Evolutionary conservation across 176 grass and related monocot species (phyloP), one percentile per base, ranked within the genome.

Genomic region (Avena sativa): DNA sequence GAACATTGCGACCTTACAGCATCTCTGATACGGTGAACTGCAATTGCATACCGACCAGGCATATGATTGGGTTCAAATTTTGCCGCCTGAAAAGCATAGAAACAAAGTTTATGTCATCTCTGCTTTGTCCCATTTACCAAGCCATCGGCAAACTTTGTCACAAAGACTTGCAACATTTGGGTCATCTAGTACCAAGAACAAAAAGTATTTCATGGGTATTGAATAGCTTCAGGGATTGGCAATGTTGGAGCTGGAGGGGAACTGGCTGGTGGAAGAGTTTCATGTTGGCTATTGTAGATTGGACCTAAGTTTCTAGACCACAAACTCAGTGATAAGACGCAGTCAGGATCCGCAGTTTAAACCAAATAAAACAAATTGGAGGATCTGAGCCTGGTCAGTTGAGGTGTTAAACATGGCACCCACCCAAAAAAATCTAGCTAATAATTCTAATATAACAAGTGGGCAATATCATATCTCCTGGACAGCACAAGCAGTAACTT

Each of bases 41-140:
- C 97, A 82, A 96, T 92, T 82, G 94, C 93, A 92, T 94, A 99
- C 67, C 97, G 85, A 67, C 89, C 89, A 85, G 97, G 88, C 97
- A 96, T 99, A 88, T 99, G 94, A 88, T 87, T 94, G 76, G 97
- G 97, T 80, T 99, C 97, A 65, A 96, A 88, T 83, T 91, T 94
- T 36, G 90, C 93, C 91, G 97, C 97, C 97, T 99, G 80, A 25
- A 70, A 66, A 82, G 50, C 58, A 82, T 40, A 85, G 40, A 68
- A 59, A 73, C 76, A 30, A 38, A 55, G 12, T 57, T 53, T 20
- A 58, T 75, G 19, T 88, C 7, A 84, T 34, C 13, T 44, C 53
- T 68, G 32, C 10, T 66, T 78, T 36, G 14, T 62, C 17, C 10
- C 46, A 55, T 69, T 63, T 48, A 74, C 40, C 36, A 89, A 47